phyloP scores from a whole-genome alignment of 1,284 basidiomycete genomes.

The Ganoderma lingzhi region DNA sequence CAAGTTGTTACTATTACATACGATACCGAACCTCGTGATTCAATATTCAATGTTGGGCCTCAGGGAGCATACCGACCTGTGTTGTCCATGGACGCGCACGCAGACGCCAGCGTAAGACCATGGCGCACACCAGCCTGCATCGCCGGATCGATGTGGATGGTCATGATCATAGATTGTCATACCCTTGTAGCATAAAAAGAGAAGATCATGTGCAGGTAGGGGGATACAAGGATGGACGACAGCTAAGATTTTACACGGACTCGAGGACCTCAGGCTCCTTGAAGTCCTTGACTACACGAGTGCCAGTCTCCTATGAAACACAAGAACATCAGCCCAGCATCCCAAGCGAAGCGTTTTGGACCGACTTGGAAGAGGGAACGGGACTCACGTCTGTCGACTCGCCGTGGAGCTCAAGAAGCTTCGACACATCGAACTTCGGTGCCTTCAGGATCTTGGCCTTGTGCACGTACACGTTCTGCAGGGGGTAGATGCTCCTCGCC shows the following conservation, averaged over 20 bases:
- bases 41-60: too few species aligned
- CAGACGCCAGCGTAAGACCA: neutral
- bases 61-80: neutral
- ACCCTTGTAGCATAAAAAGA: constrained; percentile 50
- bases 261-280: constrained; percentile 92
- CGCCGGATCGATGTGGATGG: constrained; percentile 16
- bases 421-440: constrained; percentile 96
- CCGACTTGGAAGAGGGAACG: neutral
- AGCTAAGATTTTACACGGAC: constrained; percentile 69
- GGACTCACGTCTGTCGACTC: constrained; percentile 88
- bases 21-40: too few species aligned
- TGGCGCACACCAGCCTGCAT: neutral
- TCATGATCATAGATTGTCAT: constrained; percentile 51
- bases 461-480: constrained; percentile 98
- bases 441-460: constrained; percentile 98
- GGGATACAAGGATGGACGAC: constrained; percentile 50
- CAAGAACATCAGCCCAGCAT: neutral
- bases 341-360: neutral
- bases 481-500: constrained; percentile 93
- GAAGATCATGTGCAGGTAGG: constrained; percentile 44
- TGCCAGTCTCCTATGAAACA: constrained; percentile 81
- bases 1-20: too few species aligned
- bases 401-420: constrained; percentile 95
- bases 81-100: neutral
- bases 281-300: constrained; percentile 89